Evolutionary conservation across 805 yeast species (phyloP), one percentile per base, ranked within the genome.

Genomic region (Torulaspora maleeae): DNA sequence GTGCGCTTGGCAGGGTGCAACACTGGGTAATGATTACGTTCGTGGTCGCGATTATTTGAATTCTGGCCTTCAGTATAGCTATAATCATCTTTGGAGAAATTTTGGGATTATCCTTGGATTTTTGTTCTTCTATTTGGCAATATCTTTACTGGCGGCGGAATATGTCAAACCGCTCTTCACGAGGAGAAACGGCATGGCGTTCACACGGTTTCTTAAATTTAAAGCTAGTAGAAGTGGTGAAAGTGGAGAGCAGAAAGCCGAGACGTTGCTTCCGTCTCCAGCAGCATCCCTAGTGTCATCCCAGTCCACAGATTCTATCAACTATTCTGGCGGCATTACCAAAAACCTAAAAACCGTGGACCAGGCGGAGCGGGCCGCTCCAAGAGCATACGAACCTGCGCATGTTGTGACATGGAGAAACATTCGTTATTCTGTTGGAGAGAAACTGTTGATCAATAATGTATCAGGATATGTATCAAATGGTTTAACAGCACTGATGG

Each of bases 61-160:
- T 2, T 54, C 56, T 5, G 62, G 79, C 7, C 82, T 67, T 63
- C 55, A 64, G 28, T 86, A 82, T 68, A 54, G 61, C 20, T 77
- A 73, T 56, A 47, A 63, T 20, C 88, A 86, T 63, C 75, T 76
- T 48, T 86, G 95, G 95, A 78, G 95, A 70, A 83, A 86, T 61
- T 71, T 82, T 46, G 95, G 87, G 56, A 78, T 82, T 53, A 53
- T 75, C 44, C 57, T 79, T 53, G 86, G 73, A 5, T 80, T 72
- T 57, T 63, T 71, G 45, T 50, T 70, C 3, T 74, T 70, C 50
- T 72, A 66, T 52, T 38, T 62, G 16, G 42, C 43, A 20, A 42
- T 58, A 35, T 60, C 68, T 35, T 41, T 62, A 20, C 28, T 64
- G 16, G 67, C 63, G 4, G 54, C 69, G 13, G 69, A 70, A 50